Evolutionary conservation across 192 early-diverging fungal species (phyloP).

Genomic region (Coemansia furcata): DNA sequence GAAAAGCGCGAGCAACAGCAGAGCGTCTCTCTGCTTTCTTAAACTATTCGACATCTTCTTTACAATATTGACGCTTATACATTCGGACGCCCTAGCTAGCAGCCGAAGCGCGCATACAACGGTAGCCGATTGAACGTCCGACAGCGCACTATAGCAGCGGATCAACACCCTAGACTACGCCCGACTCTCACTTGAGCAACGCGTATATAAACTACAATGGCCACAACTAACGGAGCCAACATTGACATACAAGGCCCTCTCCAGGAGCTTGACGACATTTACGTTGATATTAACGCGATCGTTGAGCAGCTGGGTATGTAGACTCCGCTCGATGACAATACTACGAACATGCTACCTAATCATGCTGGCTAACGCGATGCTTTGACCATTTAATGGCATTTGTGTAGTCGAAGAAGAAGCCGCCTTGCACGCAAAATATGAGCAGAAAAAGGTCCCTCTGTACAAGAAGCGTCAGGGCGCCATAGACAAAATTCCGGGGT

Average conservation of each 20-base stretch:
- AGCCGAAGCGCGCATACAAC: background rate
- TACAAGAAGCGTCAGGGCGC: slow-evolving; percentile 58
- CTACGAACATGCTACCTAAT: background rate
- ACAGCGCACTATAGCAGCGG: background rate
- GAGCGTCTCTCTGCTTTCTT: slow-evolving; percentile 4
- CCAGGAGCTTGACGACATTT: slow-evolving; percentile 28
- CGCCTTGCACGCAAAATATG: slow-evolving; percentile 52
- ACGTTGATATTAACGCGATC: slow-evolving; percentile 38
- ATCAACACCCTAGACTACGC: background rate
- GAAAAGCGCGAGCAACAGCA: background rate
- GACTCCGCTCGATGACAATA: background rate
- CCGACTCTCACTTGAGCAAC: background rate
- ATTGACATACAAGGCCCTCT: slow-evolving; percentile 32
- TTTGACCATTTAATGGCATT: background rate
- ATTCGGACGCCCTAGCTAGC: background rate
- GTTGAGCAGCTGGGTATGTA: slow-evolving; percentile 46
- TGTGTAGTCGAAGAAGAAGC: slow-evolving; percentile 50
- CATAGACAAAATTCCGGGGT: slow-evolving; percentile 56
- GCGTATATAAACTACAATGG: slow-evolving; percentile 12
- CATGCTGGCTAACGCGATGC: background rate
- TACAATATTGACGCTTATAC: background rate
- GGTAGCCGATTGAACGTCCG: background rate
- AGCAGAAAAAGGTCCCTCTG: slow-evolving; percentile 45
- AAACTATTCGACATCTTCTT: background rate
- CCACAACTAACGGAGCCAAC: slow-evolving; percentile 22